Conservation (phyloP, 495 filamentous ascomycete genomes). For the Aspergillus kassunensis region DNA sequence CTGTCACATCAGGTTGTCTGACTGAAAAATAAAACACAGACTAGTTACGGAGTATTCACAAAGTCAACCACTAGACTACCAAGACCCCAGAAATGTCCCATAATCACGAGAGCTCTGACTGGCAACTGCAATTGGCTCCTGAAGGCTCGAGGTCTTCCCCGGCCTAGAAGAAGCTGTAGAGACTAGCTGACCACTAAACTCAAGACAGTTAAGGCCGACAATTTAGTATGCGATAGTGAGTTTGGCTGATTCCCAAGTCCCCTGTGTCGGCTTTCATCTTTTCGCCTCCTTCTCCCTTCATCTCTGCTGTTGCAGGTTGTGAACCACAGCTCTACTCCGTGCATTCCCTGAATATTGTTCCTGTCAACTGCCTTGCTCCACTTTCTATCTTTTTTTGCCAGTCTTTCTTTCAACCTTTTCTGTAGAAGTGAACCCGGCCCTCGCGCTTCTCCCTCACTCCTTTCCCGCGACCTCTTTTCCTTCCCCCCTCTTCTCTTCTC, state of each 20-base stretch:
- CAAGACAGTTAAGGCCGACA: slow-evolving; percentile 5
- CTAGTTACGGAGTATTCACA: too few species aligned
- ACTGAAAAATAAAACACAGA: background rate
- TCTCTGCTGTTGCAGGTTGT: background rate
- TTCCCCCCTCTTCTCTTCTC: slow-evolving; percentile 9
- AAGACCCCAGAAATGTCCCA: too few species aligned
- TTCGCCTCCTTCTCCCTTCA: slow-evolving; percentile 3
- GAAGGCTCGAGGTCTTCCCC: slow-evolving; percentile 7
- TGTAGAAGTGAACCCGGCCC: background rate
- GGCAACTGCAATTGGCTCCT: slow-evolving; percentile 12
- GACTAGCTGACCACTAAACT: slow-evolving; percentile 11
- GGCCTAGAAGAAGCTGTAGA: slow-evolving; percentile 5
- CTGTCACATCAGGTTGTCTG: background rate
- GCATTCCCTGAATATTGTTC: background rate
- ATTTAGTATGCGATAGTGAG: slow-evolving; percentile 7
- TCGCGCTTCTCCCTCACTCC: slow-evolving; percentile 12
- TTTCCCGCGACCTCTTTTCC: slow-evolving; percentile 15
- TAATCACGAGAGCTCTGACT: too few species aligned
- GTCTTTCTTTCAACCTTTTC: slow-evolving; percentile 7
- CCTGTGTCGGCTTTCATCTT: background rate
- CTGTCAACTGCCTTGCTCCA: background rate
- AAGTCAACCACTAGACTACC: too few species aligned
- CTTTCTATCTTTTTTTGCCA: background rate
- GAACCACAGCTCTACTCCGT: background rate
- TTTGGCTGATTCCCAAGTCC: background rate